A percentile compares a stretch with the other conserved stretches of the same genome.
These are phyloP conservation scores for Clavispora vitiphila DNA, from an alignment of 805 yeast genomes.

Conservation along the genomic window DNA sequence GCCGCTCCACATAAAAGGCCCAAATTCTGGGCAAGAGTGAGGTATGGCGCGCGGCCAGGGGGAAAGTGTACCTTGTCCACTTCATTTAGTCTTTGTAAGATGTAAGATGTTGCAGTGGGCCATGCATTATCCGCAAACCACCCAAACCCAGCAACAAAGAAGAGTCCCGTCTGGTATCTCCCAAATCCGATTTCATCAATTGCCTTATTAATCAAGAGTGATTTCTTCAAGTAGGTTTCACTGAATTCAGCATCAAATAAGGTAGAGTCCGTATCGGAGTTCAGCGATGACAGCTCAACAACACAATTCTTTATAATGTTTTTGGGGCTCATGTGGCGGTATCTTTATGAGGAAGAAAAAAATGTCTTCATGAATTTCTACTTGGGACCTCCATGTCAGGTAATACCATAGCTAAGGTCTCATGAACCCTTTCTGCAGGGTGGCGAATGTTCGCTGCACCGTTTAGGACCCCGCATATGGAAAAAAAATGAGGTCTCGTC, in stretches of 20 bases:
- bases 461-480: too few relatives aligned
- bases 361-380: background rate
- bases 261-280: background rate
- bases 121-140: slow-evolving; percentile 38
- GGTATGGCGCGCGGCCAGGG: slow-evolving; percentile 26
- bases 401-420: too few relatives aligned
- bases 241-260: slow-evolving; percentile 12
- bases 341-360: too few relatives aligned
- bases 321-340: background rate
- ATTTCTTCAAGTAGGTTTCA: slow-evolving; percentile 9
- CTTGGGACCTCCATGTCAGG: too few relatives aligned
- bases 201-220: slow-evolving; percentile 35
- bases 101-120: slow-evolving; percentile 33
- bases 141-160: slow-evolving; percentile 24
- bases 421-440: too few relatives aligned
- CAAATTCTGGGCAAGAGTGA: slow-evolving; percentile 35
- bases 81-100: slow-evolving; percentile 27
- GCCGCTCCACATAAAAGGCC: slow-evolving; percentile 22
- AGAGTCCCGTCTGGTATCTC: slow-evolving; percentile 20
- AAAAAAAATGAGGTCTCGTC: too few relatives aligned
- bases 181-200: slow-evolving; percentile 36
- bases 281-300: background rate
- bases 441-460: too few relatives aligned
- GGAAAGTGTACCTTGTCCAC: slow-evolving; percentile 35
- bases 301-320: background rate